These are phyloP conservation scores for Botryobasidium botryosum DNA, from an alignment of 768 basidiomycete genomes.

Conservation along the genomic window DNA sequence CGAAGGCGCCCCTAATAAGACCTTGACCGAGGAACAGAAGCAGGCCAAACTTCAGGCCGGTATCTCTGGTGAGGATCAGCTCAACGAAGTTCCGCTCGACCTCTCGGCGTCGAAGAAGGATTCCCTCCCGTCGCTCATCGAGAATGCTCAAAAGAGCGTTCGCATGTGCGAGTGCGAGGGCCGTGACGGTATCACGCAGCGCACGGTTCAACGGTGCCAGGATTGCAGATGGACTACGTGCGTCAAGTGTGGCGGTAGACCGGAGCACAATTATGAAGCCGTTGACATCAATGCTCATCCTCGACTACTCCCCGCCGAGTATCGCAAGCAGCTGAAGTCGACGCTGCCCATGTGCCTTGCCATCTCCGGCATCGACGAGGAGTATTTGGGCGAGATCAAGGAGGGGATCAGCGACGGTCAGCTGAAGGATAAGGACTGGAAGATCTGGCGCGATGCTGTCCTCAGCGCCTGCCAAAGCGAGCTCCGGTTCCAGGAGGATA, in stretches of 20 bases:
- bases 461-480: slow-evolving; percentile 40
- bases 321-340: slow-evolving; percentile 61
- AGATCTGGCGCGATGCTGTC: slow-evolving; percentile 50
- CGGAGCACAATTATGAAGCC: slow-evolving; percentile 58
- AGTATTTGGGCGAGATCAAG: slow-evolving; percentile 36
- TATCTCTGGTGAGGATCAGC: slow-evolving; percentile 57
- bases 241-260: slow-evolving; percentile 74
- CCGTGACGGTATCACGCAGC: slow-evolving; percentile 53
- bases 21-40: slow-evolving; percentile 25
- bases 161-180: slow-evolving; percentile 89
- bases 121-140: slow-evolving; percentile 39
- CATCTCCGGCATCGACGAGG: slow-evolving; percentile 26
- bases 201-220: slow-evolving; percentile 45
- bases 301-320: slow-evolving; percentile 55
- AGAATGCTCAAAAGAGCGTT: slow-evolving; percentile 46
- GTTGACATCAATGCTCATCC: slow-evolving; percentile 35
- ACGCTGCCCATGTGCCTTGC: slow-evolving; percentile 75
- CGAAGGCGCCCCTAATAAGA: slow-evolving; percentile 18
- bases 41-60: slow-evolving; percentile 26
- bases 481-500: slow-evolving; percentile 68
- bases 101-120: slow-evolving; percentile 35
- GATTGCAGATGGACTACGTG: slow-evolving; percentile 73
- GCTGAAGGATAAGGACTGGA: slow-evolving; percentile 45
- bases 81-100: slow-evolving; percentile 48
- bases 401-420: slow-evolving; percentile 20